Conservation (phyloP, 257 asterid species). For the Solanum sejunctum region DNA sequence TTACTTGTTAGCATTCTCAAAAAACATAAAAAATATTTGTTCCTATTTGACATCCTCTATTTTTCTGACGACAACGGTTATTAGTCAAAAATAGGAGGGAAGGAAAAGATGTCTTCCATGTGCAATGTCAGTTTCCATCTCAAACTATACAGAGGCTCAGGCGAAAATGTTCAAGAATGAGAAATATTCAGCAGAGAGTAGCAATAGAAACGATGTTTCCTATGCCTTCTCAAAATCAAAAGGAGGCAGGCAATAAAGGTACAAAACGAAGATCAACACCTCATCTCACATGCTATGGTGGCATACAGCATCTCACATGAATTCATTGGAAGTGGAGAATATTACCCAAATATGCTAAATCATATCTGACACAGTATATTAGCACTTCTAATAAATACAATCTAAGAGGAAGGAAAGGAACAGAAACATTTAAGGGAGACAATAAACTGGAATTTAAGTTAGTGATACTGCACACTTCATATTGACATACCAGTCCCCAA, state of each 20-base stretch:
- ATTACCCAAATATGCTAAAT: neutral
- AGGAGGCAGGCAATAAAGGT: neutral
- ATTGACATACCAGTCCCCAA: conserved; percentile 78
- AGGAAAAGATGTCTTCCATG: neutral
- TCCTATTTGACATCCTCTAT: neutral
- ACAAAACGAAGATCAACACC: neutral
- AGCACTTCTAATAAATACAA: neutral
- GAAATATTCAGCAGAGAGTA: neutral
- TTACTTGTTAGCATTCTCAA: neutral
- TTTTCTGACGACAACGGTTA: neutral
- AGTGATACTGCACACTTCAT: neutral
- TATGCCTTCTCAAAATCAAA: neutral
- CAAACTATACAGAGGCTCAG: neutral
- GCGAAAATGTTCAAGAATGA: neutral
- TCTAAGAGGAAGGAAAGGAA: neutral
- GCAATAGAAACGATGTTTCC: neutral
- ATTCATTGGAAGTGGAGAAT: neutral
- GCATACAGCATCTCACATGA: neutral
- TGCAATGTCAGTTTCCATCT: neutral
- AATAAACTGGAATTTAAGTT: neutral
- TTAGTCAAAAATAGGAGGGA: neutral
- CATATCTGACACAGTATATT: neutral
- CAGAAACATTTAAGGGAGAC: neutral
- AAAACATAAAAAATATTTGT: neutral
- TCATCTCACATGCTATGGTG: neutral